Conservation (phyloP, 1,284 basidiomycete species). For the Ceratobasidium sp. region DNA sequence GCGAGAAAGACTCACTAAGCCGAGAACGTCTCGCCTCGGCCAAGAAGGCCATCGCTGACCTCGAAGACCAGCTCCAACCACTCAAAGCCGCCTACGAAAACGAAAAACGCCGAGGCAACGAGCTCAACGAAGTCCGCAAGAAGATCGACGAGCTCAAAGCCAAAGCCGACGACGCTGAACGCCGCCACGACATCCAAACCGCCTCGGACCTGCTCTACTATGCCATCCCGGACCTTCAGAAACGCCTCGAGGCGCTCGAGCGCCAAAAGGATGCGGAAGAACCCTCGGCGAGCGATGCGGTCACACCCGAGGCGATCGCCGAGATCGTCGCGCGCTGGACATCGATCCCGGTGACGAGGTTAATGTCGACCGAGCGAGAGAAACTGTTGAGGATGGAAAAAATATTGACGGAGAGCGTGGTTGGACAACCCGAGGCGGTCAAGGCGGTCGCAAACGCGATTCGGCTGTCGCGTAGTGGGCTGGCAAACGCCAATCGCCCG, state of each 20-base stretch:
- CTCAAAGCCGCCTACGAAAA: conserved; percentile 89
- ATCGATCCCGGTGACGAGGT: conserved; percentile 85
- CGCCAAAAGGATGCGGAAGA: conserved; percentile 77
- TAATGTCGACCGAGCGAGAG: conserved; percentile 88
- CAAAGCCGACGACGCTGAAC: conserved; percentile 94
- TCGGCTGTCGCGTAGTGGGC: conserved; percentile 85
- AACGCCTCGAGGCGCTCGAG: conserved; percentile 71
- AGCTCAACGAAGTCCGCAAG: conserved; percentile 79
- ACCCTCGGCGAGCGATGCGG: conserved; percentile 67
- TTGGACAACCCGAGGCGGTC: conserved; percentile 90
- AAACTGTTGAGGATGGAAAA: conserved; percentile 83
- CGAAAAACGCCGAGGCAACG: conserved; percentile 85
- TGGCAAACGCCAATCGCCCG: conserved; percentile 82
- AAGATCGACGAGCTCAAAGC: conserved; percentile 91
- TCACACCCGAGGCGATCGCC: conserved; percentile 90
- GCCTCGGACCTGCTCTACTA: conserved; percentile 93
- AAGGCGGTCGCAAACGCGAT: conserved; percentile 91
- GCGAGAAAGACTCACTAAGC: conserved; percentile 89
- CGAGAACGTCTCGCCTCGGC: conserved; percentile 85
- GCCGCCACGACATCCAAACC: conserved; percentile 81
- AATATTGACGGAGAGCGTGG: conserved; percentile 66
- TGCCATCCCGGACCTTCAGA: conserved; percentile 90
- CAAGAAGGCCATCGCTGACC: conserved; percentile 80
- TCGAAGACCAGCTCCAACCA: conserved; percentile 90
- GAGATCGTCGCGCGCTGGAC: conserved; percentile 90